phyloP scores from a whole-genome alignment of 495 filamentous ascomycete species.

The Ramalina intermedia region DNA sequence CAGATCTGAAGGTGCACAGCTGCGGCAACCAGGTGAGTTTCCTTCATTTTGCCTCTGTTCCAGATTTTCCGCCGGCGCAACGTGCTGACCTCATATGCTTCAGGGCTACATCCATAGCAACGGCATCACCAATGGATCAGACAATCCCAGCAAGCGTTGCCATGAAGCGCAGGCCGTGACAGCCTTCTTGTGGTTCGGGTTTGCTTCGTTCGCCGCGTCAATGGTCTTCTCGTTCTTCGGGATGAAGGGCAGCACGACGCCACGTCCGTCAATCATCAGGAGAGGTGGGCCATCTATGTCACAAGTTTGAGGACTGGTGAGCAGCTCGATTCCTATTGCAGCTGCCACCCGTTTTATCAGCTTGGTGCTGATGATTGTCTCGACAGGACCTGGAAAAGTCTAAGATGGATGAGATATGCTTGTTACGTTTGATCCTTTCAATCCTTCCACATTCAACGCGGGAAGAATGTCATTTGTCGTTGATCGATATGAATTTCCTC shows the following conservation, averaged over 20 bases:
- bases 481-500: too few relatives aligned
- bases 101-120: slow-evolving; percentile 43
- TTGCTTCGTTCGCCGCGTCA: slow-evolving; percentile 43
- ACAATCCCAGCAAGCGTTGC: slow-evolving; percentile 41
- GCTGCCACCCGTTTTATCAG: slow-evolving; percentile 5
- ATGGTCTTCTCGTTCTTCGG: slow-evolving; percentile 35
- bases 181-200: slow-evolving; percentile 63
- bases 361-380: not conserved
- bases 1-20: slow-evolving; percentile 40
- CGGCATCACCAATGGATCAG: slow-evolving; percentile 43
- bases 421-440: not conserved
- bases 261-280: slow-evolving; percentile 29
- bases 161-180: slow-evolving; percentile 51
- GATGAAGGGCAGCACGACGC: slow-evolving; percentile 9
- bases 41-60: not conserved
- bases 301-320: slow-evolving; percentile 39
- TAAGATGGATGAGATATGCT: not conserved
- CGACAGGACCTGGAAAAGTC: slow-evolving; percentile 9
- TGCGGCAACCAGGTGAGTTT: slow-evolving; percentile 44
- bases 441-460: not conserved
- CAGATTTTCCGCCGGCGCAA: not conserved
- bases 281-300: slow-evolving; percentile 43
- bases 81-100: slow-evolving; percentile 5
- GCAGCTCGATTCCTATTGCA: slow-evolving; percentile 5
- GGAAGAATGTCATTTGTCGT: too few relatives aligned